These are phyloP conservation scores for Thielaviopsis musarum DNA, from an alignment of 2,329 filamentous ascomycete species.

Conservation along the genomic window DNA sequence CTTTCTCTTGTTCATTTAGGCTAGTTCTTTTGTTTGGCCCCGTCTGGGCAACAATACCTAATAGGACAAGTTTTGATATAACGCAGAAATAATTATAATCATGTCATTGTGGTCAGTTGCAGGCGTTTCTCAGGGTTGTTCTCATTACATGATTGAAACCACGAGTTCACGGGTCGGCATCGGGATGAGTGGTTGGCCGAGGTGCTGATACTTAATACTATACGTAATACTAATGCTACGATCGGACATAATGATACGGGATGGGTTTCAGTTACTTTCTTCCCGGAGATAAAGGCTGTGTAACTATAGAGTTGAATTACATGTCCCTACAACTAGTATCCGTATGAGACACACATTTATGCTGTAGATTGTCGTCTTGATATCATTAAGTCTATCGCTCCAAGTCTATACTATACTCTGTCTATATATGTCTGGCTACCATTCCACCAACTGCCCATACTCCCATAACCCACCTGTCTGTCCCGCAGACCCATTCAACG, in stretches of 20 bases:
- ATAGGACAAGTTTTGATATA: no score
- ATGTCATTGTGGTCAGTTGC: background rate
- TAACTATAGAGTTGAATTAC: no score
- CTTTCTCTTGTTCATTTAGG: background rate
- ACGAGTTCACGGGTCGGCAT: background rate
- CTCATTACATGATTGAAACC: background rate
- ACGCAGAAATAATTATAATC: no score
- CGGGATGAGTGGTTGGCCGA: background rate
- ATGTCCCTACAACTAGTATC: no score
- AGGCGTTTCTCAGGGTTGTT: background rate
- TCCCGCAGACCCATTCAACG: background rate
- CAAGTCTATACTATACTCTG: background rate
- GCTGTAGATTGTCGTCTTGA: background rate
- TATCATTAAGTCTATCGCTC: background rate
- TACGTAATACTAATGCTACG: no score
- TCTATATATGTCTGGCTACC: background rate
- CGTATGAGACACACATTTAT: no score
- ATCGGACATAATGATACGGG: no score
- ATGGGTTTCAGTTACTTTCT: no score
- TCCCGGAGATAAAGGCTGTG: no score
- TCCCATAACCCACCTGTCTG: slow-evolving; percentile 1
- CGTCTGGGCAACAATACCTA: no score
- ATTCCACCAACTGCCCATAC: background rate
- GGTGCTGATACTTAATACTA: no score
- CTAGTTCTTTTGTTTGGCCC: background rate